phyloP scores from a whole-genome alignment of 2,329 filamentous ascomycete species.

The Clonostachys sp. region DNA sequence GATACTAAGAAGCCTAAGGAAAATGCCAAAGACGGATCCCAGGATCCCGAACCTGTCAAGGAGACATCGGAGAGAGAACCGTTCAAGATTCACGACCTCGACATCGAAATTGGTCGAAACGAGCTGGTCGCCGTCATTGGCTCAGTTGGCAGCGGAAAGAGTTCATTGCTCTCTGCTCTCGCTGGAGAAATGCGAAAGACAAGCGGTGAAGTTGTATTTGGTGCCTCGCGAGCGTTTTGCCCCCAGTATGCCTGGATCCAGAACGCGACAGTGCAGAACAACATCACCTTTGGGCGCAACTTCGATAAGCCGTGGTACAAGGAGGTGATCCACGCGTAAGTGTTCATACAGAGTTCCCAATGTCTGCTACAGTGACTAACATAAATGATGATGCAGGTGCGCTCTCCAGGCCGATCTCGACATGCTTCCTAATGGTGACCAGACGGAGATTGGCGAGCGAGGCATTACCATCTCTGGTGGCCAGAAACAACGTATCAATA shows the following conservation, averaged over 20 bases:
- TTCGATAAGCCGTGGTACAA: slow-evolving; percentile 76
- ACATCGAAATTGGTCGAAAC: slow-evolving; percentile 65
- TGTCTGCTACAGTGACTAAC: slow-evolving; percentile 4
- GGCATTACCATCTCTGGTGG: slow-evolving; percentile 95
- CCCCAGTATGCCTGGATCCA: slow-evolving; percentile 98
- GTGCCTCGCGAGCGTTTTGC: slow-evolving; percentile 82
- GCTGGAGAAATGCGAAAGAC: slow-evolving; percentile 93
- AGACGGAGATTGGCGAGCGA: slow-evolving; percentile 90
- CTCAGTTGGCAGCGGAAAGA: slow-evolving; percentile 86
- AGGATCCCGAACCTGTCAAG: slow-evolving; percentile 11
- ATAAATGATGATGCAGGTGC: slow-evolving; percentile 44
- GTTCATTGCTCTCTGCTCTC: slow-evolving; percentile 79
- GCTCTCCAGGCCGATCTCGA: slow-evolving; percentile 82
- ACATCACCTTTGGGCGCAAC: slow-evolving; percentile 84
- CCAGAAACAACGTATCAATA: slow-evolving; percentile 92
- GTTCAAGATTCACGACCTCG: slow-evolving; percentile 67
- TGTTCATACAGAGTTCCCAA: slow-evolving; percentile 11
- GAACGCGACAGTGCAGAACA: slow-evolving; percentile 80
- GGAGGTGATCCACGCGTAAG: slow-evolving; percentile 71
- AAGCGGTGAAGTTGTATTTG: slow-evolving; percentile 66
- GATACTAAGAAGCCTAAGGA: slow-evolving; percentile 12
- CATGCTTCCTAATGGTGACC: slow-evolving; percentile 85
- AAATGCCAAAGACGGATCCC: slow-evolving; percentile 20
- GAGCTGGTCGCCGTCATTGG: slow-evolving; percentile 85
- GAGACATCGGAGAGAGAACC: slow-evolving; percentile 46